Base-by-base conservation (phyloP, 2,329 filamentous ascomycete genomes). In the Helotiales sp. region DNA sequence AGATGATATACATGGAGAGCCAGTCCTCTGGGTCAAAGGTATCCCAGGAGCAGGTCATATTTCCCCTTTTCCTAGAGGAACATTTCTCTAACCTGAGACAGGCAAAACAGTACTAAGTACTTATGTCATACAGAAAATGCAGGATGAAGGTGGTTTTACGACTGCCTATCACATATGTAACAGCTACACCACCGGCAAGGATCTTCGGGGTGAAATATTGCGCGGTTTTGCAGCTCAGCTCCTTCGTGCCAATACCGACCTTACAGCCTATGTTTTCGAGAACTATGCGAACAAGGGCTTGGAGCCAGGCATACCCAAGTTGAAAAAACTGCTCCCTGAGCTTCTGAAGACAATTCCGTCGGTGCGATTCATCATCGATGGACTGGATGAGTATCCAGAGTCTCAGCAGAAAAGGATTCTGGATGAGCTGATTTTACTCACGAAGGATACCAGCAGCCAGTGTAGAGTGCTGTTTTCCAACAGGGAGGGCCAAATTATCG, bases 21-120 rank as follows among this genome's bases (percentile, higher is more conserved):
- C 54, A 15, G 17, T 62, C 22, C 38, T 62, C 4, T 62, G 60
- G 60, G 22, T 62, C 8, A 62, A 62, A n/a, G 60, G 60, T 3
- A 59, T 57, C 27, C 60, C 57, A 13, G 60, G 60, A 53, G 57
- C 60, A 30, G 60, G 60, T 62, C 19, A 33, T 36, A 3, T 22
- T 22, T 5, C 9, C 17, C 30, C 30, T 8, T 9, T 24, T 53
- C 5, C 40, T 15, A 13, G 31, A 17, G 17, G 10, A 5, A 44
- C n/a, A 12, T 2, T 31, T 10, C n/a, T 2, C 25, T 52, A 15
- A 52, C 15, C 10, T 19, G n/a, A 2, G 5, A 7, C 29, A 62
- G 59, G 59, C 13, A 62, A 62, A 50, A 57, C 53, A 7, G 50
- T 59, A 6, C 19, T 62, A 6, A 44, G 53, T 25, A 42, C 57